These are phyloP conservation scores for Ophiocordyceps sinensis DNA, from an alignment of 2,329 filamentous ascomycete species.

Conservation along the genomic window DNA sequence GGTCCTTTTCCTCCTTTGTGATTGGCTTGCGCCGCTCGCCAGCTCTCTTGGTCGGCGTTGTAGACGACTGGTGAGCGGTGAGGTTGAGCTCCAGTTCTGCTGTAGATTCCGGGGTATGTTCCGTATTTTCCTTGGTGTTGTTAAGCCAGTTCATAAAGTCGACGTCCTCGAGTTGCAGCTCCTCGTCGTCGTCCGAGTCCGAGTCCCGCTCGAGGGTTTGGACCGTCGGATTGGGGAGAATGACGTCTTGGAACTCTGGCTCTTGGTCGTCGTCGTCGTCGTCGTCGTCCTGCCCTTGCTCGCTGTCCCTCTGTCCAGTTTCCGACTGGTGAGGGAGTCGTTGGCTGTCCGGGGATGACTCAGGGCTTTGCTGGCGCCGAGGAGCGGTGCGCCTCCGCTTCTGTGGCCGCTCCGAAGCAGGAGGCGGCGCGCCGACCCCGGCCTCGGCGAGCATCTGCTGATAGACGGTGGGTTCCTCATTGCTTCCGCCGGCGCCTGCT, in stretches of 20 bases:
- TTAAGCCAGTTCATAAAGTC: slow-evolving; percentile 21
- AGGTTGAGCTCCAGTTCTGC: slow-evolving; percentile 37
- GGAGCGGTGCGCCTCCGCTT: slow-evolving; percentile 20
- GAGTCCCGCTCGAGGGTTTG: slow-evolving; percentile 37
- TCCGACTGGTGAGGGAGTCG: not conserved
- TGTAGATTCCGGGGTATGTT: slow-evolving; percentile 12
- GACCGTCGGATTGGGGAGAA: slow-evolving; percentile 29
- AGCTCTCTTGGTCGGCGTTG: slow-evolving; percentile 13
- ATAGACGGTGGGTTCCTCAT: slow-evolving; percentile 26
- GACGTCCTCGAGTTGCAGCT: slow-evolving; percentile 33
- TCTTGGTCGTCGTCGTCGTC: slow-evolving; percentile 28
- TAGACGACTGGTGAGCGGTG: slow-evolving; percentile 26
- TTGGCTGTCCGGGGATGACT: not conserved
- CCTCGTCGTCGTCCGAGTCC: slow-evolving; percentile 23
- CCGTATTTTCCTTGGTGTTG: slow-evolving; percentile 7
- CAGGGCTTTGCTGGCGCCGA: not conserved
- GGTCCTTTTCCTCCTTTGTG: slow-evolving; percentile 36
- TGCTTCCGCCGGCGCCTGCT: slow-evolving; percentile 4
- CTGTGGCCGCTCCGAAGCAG: slow-evolving; percentile 21
- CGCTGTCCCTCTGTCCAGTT: slow-evolving; percentile 6
- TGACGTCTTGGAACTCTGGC: slow-evolving; percentile 35
- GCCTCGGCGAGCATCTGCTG: slow-evolving; percentile 34
- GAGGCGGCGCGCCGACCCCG: slow-evolving; percentile 17
- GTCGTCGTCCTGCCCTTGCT: slow-evolving; percentile 22
- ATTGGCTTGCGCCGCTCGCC: slow-evolving; percentile 35